Conservation (phyloP, 257 asterid species). For the Henckelia pumila region DNA sequence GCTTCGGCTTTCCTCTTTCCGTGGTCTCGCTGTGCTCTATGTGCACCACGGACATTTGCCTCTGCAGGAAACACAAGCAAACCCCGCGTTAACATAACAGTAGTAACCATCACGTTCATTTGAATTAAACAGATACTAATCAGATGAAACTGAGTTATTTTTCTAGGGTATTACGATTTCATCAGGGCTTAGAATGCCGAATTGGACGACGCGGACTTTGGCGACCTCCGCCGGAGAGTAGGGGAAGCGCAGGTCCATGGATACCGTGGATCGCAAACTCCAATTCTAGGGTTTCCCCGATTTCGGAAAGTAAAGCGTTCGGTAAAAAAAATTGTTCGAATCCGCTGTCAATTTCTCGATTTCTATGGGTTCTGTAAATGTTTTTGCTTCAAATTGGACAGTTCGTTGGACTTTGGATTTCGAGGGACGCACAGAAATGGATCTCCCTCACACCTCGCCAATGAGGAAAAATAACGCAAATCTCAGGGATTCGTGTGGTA, state of each 20-base stretch:
- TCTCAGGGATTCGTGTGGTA: too few relatives aligned
- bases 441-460: too few relatives aligned
- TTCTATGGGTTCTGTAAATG: neutral
- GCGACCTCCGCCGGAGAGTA: constrained; percentile 96
- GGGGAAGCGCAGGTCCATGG: constrained; percentile 88
- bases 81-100: neutral
- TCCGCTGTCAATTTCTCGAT: neutral
- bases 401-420: neutral
- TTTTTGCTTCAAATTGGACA: too few relatives aligned
- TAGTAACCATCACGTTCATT: constrained; percentile 1
- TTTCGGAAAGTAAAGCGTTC: neutral
- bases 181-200: constrained; percentile 92
- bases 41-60: constrained; percentile 98
- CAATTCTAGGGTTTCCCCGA: constrained; percentile 32
- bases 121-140: too few relatives aligned
- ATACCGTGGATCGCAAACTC: constrained; percentile 7
- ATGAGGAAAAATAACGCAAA: too few relatives aligned
- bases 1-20: constrained; percentile 94
- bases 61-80: constrained; percentile 46
- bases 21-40: constrained; percentile 97
- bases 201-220: constrained; percentile 79
- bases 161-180: constrained; percentile 61
- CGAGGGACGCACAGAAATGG: too few relatives aligned
- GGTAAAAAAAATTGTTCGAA: neutral
- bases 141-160: neutral